A percentile compares a stretch with the other conserved stretches of the same genome.
These are phyloP conservation scores for Syncephalastrum sp. DNA, from an alignment of 371 early-diverging fungal genomes.

Conservation along the genomic window DNA sequence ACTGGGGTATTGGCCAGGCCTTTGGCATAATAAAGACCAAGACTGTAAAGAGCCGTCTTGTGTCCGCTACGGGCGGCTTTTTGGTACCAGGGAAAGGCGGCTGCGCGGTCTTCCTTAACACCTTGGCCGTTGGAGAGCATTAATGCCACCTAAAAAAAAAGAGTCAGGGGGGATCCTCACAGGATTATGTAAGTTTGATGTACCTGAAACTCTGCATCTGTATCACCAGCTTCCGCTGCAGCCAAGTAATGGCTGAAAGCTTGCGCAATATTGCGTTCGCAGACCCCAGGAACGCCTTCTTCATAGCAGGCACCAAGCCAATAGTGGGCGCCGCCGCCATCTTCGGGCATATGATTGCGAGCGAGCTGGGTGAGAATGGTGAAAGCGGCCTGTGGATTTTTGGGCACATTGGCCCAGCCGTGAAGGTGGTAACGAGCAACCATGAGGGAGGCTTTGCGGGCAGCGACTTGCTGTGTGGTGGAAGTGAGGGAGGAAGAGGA, in stretches of 20 bases:
- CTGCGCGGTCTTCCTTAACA: constrained; percentile 28
- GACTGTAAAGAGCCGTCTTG: constrained; percentile 26
- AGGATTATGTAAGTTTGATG: neutral
- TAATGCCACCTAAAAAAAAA: constrained; percentile 19
- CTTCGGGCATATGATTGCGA: neutral
- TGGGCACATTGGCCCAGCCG: constrained; percentile 25
- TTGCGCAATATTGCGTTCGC: constrained; percentile 9
- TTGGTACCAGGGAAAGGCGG: constrained; percentile 48
- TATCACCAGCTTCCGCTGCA: constrained; percentile 22
- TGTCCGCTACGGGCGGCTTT: constrained; percentile 48
- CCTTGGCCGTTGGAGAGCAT: constrained; percentile 47
- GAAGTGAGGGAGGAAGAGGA: too few species aligned
- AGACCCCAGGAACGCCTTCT: constrained; percentile 25
- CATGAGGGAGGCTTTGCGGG: constrained; percentile 22
- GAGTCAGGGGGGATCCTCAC: neutral
- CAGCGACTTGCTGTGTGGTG: constrained; percentile 13
- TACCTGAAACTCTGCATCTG: constrained; percentile 34
- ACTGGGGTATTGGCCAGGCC: constrained; percentile 31
- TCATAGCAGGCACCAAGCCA: constrained; percentile 34
- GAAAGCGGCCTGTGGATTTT: constrained; percentile 21
- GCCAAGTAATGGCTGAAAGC: constrained; percentile 26
- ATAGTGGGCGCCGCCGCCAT: constrained; percentile 20
- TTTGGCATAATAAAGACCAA: constrained; percentile 45
- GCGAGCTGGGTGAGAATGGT: constrained; percentile 14
- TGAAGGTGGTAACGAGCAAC: constrained; percentile 31